Evolutionary conservation across 1,284 basidiomycete species (phyloP).

Genomic region (Lentinus polychrous): DNA sequence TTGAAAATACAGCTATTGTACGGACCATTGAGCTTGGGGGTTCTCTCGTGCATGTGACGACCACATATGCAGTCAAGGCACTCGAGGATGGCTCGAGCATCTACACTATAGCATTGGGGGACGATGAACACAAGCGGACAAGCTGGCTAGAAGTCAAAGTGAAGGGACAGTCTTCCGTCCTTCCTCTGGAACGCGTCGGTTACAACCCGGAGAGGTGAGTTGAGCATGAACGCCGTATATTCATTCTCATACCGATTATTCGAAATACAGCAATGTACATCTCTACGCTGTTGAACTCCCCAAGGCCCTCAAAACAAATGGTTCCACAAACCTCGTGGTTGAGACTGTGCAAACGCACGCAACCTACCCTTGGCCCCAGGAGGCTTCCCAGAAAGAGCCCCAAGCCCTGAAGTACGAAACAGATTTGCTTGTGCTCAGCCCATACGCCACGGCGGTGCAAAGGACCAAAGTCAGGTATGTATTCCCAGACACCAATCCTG

Average conservation of each 20-base stretch:
- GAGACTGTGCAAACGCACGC: conserved; percentile 73
- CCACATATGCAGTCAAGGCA: conserved; percentile 80
- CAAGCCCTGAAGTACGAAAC: conserved; percentile 77
- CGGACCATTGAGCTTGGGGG: conserved; percentile 86
- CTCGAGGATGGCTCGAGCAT: conserved; percentile 52
- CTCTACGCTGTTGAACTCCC: conserved; percentile 38
- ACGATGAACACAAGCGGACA: conserved; percentile 57
- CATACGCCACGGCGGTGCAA: conserved; percentile 77
- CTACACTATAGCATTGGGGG: conserved; percentile 68
- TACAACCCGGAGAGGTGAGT: conserved; percentile 46
- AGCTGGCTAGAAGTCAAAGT: conserved; percentile 77
- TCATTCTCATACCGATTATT: not conserved
- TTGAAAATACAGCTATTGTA: conserved; percentile 83
- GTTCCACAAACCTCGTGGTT: conserved; percentile 67
- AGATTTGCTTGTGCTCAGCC: conserved; percentile 74
- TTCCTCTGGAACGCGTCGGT: conserved; percentile 47
- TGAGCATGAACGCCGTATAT: not conserved
- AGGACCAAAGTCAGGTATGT: conserved; percentile 79
- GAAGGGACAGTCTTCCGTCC: conserved; percentile 58
- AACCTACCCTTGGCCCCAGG: conserved; percentile 68
- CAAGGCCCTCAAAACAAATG: conserved; percentile 41
- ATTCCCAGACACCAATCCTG: not conserved
- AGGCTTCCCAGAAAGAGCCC: conserved; percentile 71
- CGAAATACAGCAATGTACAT: conserved; percentile 27
- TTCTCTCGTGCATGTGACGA: conserved; percentile 77